These are phyloP conservation scores for Sequoiadendron giganteum DNA, from an alignment of 75 land plant species.

Conservation along the genomic window DNA sequence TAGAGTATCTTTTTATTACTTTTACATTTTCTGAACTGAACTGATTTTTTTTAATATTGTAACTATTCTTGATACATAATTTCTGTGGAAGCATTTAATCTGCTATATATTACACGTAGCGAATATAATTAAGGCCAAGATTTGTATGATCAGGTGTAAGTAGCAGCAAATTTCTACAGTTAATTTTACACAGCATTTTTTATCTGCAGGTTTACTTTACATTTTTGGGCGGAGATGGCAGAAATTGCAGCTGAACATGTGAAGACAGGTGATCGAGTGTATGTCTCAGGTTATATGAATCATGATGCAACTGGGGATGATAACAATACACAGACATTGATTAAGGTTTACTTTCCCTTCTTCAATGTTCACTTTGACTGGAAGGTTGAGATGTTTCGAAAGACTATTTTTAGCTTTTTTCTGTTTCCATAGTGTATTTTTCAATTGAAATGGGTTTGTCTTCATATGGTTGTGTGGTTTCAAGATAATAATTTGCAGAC, in stretches of 20 bases:
- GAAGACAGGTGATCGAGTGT: slow-evolving; percentile 65
- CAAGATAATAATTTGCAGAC: too few relatives aligned
- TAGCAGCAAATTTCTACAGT: neutral
- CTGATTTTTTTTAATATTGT: too few relatives aligned
- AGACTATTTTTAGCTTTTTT: too few relatives aligned
- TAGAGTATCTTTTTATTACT: neutral
- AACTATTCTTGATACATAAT: neutral
- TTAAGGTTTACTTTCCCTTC: slow-evolving; percentile 40
- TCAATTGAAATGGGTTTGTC: too few relatives aligned
- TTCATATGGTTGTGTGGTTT: too few relatives aligned
- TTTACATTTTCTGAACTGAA: neutral
- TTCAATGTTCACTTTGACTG: neutral
- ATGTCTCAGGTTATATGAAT: slow-evolving; percentile 63
- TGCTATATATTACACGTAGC: neutral
- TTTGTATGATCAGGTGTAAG: neutral
- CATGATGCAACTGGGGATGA: slow-evolving; percentile 47
- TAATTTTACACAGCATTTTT: neutral
- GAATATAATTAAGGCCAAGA: neutral
- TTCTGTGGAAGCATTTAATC: neutral
- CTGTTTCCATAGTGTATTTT: too few relatives aligned
- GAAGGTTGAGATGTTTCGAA: neutral
- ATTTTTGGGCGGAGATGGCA: slow-evolving; percentile 88
- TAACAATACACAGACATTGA: slow-evolving; percentile 39
- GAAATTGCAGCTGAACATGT: slow-evolving; percentile 84
- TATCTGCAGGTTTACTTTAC: slow-evolving; percentile 63